Evolutionary conservation across 202 grass and related monocot genomes (phyloP), one percentile per base, ranked within the genome.

Genomic region (Alloteropsis angusta): DNA sequence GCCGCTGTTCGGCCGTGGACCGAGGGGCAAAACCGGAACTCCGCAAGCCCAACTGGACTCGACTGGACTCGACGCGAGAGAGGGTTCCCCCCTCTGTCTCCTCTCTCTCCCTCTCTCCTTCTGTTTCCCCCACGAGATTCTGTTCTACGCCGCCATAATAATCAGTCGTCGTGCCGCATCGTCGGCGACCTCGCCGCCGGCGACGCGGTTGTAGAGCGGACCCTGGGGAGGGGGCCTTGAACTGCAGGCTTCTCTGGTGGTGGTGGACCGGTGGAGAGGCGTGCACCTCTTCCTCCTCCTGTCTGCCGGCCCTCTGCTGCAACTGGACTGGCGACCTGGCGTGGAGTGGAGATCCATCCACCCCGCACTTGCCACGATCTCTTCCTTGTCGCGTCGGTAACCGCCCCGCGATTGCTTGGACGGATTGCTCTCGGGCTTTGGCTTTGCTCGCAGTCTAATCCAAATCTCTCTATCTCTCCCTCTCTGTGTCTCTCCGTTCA

Each of bases 261-360:
- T 42, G 28, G 28, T 30, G 28, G 28, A n/a, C n/a, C 3, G 0
- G 45, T 3, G 45, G 61, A 39, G 22, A 28, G 45, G 47, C 48
- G 5, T 58, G 10, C 26, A 10, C 47, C 2, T 4, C 7, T 14
- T 50, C 56, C 32, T 12, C 17, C 0, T 16, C 19, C 6, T 34
- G 28, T 2, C 28, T 16, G 13, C 12, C 65, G 23, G 3, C 6
- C 13, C 22, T 11, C 36, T 30, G 76, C 61, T 42, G 48, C 60
- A 23, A 7, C 61, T 68, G 62, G 62, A 79, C 76, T 79, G 47
- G 62, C 76, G 62, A 48, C 67, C 76, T 79, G 47, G 62, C 76
- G 76, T 79, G 76, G 76, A 79, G 76, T 79, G 76, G 76, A 79
- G 76, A 79, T 79, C 76, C 76, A 55, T 54, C 76, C 76, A 79